phyloP scores from a whole-genome alignment of 148 eudicot genomes.

The Heliosperma pusillum region DNA sequence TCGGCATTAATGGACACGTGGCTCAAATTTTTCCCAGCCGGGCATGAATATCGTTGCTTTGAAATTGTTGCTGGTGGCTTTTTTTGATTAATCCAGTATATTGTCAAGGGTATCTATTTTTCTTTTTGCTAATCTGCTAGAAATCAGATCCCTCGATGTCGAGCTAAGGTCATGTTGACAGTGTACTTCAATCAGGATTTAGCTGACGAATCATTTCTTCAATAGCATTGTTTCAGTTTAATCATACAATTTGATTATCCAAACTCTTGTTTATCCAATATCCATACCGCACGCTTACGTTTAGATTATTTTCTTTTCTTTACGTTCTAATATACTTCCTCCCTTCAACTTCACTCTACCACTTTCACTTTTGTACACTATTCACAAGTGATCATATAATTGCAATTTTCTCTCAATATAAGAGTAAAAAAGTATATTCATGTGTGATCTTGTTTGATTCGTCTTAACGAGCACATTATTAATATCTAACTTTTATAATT shows the following conservation, averaged over 20 bases:
- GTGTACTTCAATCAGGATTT: constrained; percentile 18
- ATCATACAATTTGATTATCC: neutral
- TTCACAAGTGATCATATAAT: no score
- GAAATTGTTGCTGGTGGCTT: constrained; percentile 12
- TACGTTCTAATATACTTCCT: no score
- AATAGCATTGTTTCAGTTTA: constrained; percentile 3
- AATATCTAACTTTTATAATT: no score
- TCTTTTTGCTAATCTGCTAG: constrained; percentile 15
- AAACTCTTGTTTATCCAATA: neutral
- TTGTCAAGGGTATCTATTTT: constrained; percentile 12
- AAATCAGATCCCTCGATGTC: constrained; percentile 2
- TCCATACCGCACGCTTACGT: no score
- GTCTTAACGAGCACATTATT: no score
- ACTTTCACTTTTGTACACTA: no score
- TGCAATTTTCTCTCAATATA: no score
- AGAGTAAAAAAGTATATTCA: no score
- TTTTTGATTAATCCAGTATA: constrained; percentile 21
- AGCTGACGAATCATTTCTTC: neutral
- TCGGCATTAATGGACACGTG: constrained; percentile 13
- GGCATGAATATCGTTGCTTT: constrained; percentile 13
- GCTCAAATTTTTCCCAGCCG: constrained; percentile 12
- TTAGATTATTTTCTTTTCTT: no score
- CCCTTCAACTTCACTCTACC: no score
- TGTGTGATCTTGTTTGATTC: no score
- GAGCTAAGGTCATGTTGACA: constrained; percentile 18